Evolutionary conservation across 108 stramenopile species (phyloP).

Genomic region (Cyclotella sp.): DNA sequence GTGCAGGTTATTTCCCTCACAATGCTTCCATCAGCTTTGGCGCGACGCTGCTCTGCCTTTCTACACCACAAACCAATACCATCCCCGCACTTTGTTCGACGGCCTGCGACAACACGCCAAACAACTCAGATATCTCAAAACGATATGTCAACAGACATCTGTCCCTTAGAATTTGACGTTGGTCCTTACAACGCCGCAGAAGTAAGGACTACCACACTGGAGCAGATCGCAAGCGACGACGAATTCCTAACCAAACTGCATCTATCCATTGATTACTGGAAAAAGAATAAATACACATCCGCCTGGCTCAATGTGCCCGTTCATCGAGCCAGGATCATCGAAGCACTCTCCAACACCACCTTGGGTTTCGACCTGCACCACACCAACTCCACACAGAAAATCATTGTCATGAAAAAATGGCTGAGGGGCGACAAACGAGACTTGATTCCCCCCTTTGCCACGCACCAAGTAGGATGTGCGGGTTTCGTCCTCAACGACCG

Average conservation of each 20-base stretch:
- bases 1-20: not conserved
- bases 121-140: not conserved
- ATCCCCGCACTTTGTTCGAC: not conserved
- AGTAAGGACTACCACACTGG: not conserved
- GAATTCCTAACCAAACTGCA: constrained; percentile 7
- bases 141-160: not conserved
- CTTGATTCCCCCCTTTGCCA: constrained; percentile 13
- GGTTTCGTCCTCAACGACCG: constrained; percentile 12
- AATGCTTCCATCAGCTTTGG: not conserved
- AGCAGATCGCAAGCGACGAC: not conserved
- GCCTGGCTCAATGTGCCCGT: constrained; percentile 15
- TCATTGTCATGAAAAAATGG: constrained; percentile 15
- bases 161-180: not conserved
- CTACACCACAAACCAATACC: not conserved
- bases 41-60: constrained; percentile 8
- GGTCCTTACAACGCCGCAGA: constrained; percentile 8
- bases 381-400: constrained; percentile 8
- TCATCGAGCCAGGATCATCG: not conserved
- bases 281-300: constrained; percentile 4
- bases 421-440: not conserved
- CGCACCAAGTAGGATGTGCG: constrained; percentile 17
- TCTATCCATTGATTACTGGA: not conserved
- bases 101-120: not conserved
- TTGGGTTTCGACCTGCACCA: constrained; percentile 12
- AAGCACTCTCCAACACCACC: not conserved